phyloP scores from a whole-genome alignment of 257 asterid genomes.

The Nicotiana noctiflora region DNA sequence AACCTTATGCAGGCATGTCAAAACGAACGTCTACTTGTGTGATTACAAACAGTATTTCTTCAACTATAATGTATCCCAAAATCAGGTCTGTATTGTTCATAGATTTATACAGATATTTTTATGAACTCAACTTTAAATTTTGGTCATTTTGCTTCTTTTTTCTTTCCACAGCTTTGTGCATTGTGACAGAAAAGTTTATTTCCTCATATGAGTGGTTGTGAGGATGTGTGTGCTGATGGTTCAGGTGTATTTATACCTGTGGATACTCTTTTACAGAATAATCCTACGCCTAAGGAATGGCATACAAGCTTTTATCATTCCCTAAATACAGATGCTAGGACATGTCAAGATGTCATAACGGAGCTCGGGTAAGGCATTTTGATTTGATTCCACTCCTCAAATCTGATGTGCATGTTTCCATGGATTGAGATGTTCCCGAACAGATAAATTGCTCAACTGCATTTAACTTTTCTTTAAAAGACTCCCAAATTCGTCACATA shows the following conservation, averaged over 20 bases:
- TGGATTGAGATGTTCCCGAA: background rate
- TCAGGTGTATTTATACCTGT: slow-evolving; percentile 36
- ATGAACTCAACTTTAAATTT: too few species aligned
- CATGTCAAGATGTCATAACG: slow-evolving; percentile 86
- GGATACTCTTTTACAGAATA: slow-evolving; percentile 49
- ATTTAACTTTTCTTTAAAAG: background rate
- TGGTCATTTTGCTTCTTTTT: too few species aligned
- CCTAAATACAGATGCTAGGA: slow-evolving; percentile 90
- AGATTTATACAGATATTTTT: too few species aligned
- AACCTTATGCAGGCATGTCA: too few species aligned
- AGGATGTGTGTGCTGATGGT: slow-evolving; percentile 31
- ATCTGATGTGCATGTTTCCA: background rate
- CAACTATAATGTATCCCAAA: too few species aligned
- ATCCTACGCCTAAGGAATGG: slow-evolving; percentile 62
- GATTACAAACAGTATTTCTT: too few species aligned
- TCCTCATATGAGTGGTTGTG: slow-evolving; percentile 22
- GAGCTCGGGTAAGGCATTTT: slow-evolving; percentile 72
- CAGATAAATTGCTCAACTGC: background rate
- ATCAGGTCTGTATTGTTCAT: too few species aligned
- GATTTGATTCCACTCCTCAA: background rate
- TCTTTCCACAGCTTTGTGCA: too few species aligned
- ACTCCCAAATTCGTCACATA: too few species aligned
- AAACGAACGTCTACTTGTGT: too few species aligned
- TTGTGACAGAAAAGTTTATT: too few species aligned
- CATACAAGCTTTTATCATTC: slow-evolving; percentile 32